Evolutionary conservation across 164 flowering plant genomes (phyloP).

Genomic region (Macadamia tetraphylla): DNA sequence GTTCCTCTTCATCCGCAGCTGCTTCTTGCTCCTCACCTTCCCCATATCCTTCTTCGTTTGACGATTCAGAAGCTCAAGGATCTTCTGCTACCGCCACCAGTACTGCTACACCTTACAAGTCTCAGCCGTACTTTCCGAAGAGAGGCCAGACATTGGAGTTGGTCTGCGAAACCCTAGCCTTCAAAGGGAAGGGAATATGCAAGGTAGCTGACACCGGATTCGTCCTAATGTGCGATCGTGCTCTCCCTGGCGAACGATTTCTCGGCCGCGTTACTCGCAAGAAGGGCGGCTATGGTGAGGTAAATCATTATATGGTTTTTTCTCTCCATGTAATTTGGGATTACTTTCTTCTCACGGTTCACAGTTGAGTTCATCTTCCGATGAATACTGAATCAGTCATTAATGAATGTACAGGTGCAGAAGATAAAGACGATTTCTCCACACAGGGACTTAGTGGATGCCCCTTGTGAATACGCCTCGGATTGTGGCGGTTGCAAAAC

Average conservation of each 20-base stretch:
- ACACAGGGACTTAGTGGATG: conserved; percentile 64
- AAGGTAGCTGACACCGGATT: conserved; percentile 79
- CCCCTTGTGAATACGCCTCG: conserved; percentile 90
- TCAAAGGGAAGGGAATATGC: conserved; percentile 86
- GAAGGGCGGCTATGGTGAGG: conserved; percentile 88
- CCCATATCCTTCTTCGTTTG: conserved; percentile 1
- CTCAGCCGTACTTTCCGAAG: conserved; percentile 63
- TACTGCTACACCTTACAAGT: conserved; percentile 2
- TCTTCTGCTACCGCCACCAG: conserved; percentile 6
- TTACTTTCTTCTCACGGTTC: background rate
- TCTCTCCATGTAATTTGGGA: background rate
- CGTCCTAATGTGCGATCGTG: conserved; percentile 88
- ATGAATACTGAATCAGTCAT: background rate
- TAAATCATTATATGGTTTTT: conserved; percentile 6
- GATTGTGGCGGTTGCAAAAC: conserved; percentile 96
- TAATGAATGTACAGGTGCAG: conserved; percentile 44
- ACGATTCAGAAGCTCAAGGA: conserved; percentile 3
- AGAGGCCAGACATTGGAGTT: conserved; percentile 69
- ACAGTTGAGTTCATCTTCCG: too few species aligned
- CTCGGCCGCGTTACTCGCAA: conserved; percentile 80
- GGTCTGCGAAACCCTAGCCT: conserved; percentile 79
- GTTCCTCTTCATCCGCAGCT: conserved; percentile 13
- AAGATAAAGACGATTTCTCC: conserved; percentile 72
- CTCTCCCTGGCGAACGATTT: conserved; percentile 92
- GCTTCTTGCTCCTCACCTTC: conserved; percentile 13